Conservation (phyloP, 345 rosid species). For the Chamaenerion angustifolium region DNA sequence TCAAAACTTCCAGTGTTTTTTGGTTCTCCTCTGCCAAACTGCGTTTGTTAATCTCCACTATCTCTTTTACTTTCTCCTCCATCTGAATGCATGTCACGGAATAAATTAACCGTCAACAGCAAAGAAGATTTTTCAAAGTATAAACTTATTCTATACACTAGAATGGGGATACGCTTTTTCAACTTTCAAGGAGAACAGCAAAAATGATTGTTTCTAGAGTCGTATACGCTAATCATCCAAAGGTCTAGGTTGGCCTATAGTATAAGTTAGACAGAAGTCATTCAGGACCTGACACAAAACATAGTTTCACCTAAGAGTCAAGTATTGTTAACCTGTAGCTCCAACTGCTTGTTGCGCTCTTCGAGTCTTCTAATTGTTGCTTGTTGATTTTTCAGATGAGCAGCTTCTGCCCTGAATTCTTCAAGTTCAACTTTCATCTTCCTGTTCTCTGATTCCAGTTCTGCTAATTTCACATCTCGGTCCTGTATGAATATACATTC, state of each 20-base stretch:
- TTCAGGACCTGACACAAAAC: background rate
- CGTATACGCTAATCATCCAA: too few species aligned
- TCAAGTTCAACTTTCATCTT: slow-evolving; percentile 98
- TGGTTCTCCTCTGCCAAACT: slow-evolving; percentile 97
- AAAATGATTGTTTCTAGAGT: too few species aligned
- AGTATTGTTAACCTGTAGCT: slow-evolving; percentile 60
- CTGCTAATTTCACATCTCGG: slow-evolving; percentile 76
- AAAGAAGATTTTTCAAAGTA: background rate
- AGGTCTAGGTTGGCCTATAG: background rate
- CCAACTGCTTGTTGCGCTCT: slow-evolving; percentile 94
- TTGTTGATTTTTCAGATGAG: slow-evolving; percentile 94
- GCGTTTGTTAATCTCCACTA: slow-evolving; percentile 94
- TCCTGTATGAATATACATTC: slow-evolving; percentile 41
- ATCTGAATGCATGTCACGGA: slow-evolving; percentile 31
- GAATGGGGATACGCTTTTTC: too few species aligned
- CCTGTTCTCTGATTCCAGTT: slow-evolving; percentile 82
- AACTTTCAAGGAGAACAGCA: too few species aligned
- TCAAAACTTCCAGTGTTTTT: slow-evolving; percentile 80
- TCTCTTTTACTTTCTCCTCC: slow-evolving; percentile 98
- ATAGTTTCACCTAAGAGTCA: background rate
- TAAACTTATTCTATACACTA: background rate
- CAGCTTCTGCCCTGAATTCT: slow-evolving; percentile 86
- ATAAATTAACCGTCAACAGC: slow-evolving; percentile 1
- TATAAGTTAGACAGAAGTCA: background rate
- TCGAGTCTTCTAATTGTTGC: slow-evolving; percentile 98